phyloP scores from a whole-genome alignment of 2,329 filamentous ascomycete genomes.

The Cordyceps militaris region DNA sequence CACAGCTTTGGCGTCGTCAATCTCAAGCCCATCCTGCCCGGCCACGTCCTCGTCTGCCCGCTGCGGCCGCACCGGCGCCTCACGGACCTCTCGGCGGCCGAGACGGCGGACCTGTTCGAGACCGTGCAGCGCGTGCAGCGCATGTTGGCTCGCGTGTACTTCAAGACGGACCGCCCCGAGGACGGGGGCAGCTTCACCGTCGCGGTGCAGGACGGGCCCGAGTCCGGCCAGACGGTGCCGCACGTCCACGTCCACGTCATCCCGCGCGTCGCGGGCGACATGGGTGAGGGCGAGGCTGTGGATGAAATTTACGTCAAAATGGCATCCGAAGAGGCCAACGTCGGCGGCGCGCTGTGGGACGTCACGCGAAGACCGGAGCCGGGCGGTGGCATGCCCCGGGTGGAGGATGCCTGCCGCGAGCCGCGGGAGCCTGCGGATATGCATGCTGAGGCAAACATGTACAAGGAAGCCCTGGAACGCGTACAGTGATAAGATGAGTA shows the following conservation, averaged over 20 bases:
- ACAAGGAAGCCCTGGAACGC: conserved; percentile 44
- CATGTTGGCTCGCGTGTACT: conserved; percentile 59
- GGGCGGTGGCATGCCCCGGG: conserved; percentile 54
- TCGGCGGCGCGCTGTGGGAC: conserved; percentile 64
- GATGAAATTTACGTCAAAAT: conserved; percentile 79
- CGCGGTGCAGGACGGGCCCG: conserved; percentile 85
- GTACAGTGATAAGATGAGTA: conserved; percentile 25
- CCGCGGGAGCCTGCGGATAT: conserved; percentile 69
- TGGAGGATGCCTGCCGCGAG: conserved; percentile 64
- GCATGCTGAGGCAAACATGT: conserved; percentile 65
- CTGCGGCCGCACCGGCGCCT: conserved; percentile 62
- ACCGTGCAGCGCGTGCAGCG: conserved; percentile 76
- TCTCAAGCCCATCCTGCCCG: conserved; percentile 86
- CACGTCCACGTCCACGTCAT: conserved; percentile 94
- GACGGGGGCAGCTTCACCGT: conserved; percentile 75
- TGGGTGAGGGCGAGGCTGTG: conserved; percentile 27
- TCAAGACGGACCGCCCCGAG: conserved; percentile 42
- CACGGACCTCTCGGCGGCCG: conserved; percentile 61
- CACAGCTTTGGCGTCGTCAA: conserved; percentile 87
- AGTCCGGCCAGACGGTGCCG: conserved; percentile 87
- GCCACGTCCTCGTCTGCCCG: conserved; percentile 88
- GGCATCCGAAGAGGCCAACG: conserved; percentile 77
- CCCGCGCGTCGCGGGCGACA: conserved; percentile 57
- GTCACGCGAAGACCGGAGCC: conserved; percentile 38
- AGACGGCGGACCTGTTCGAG: conserved; percentile 77